phyloP scores from a whole-genome alignment of 371 early-diverging fungal species.

The Cokeromyces recurvatus region DNA sequence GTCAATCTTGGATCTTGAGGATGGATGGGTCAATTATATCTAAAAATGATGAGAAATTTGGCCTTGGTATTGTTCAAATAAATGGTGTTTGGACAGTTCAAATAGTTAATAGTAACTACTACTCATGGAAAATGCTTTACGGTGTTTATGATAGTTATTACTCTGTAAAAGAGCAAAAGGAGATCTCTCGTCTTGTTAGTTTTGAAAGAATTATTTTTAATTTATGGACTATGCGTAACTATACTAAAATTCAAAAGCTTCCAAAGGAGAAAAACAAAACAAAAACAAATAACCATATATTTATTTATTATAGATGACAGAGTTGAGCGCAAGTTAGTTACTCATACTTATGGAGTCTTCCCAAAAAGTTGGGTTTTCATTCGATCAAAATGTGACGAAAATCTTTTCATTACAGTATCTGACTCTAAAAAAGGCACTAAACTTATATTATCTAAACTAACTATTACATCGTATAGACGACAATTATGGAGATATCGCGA shows the following conservation, averaged over 20 bases:
- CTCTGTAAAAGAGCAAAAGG: conserved; percentile 27
- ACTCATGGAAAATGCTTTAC: conserved; percentile 33
- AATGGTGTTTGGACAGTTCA: conserved; percentile 20
- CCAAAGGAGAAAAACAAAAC: background rate
- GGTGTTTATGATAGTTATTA: conserved; percentile 26
- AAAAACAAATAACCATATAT: background rate
- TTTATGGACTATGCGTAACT: conserved; percentile 8
- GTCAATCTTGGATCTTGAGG: conserved; percentile 34
- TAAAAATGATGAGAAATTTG: conserved; percentile 14
- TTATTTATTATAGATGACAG: conserved; percentile 7
- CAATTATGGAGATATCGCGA: conserved; percentile 57
- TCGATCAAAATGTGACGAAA: conserved; percentile 32
- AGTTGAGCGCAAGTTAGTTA: conserved; percentile 29
- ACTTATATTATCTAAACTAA: conserved; percentile 27
- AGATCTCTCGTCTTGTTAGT: conserved; percentile 22
- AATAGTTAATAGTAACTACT: conserved; percentile 20
- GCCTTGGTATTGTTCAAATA: conserved; percentile 23
- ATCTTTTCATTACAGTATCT: conserved; percentile 27
- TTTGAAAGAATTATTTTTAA: conserved; percentile 27
- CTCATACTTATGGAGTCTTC: conserved; percentile 36
- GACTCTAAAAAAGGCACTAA: conserved; percentile 31
- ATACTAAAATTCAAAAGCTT: no score
- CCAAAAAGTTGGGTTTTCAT: conserved; percentile 45
- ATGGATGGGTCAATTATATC: conserved; percentile 38
- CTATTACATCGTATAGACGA: conserved; percentile 30